Evolutionary conservation across 208 protist species (phyloP).

Genomic region (Endotrypanum monterogeii): DNA sequence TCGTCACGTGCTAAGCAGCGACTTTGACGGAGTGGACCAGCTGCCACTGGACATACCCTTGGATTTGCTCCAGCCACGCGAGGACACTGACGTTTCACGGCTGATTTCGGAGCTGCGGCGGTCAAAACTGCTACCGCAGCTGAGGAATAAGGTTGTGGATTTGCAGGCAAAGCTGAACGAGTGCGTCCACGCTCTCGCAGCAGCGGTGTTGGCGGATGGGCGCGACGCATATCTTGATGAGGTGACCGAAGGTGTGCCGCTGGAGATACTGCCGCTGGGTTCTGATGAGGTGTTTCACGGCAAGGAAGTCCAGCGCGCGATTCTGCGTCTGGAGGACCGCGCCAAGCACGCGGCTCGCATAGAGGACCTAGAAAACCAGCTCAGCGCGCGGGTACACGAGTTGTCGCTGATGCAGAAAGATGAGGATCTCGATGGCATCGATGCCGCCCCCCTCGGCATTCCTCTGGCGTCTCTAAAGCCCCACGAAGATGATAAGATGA

Average conservation of each 20-base stretch:
- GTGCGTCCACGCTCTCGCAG: slow-evolving; percentile 44
- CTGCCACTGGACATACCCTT: slow-evolving; percentile 67
- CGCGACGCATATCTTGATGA: slow-evolving; percentile 58
- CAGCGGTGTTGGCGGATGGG: slow-evolving; percentile 48
- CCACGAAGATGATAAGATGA: slow-evolving; percentile 61
- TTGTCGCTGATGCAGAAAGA: slow-evolving; percentile 58
- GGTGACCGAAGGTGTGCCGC: slow-evolving; percentile 57
- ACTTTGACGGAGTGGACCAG: slow-evolving; percentile 61
- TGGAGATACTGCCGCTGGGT: slow-evolving; percentile 51
- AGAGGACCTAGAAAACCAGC: slow-evolving; percentile 43
- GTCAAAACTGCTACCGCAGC: slow-evolving; percentile 21
- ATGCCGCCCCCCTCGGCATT: slow-evolving; percentile 49
- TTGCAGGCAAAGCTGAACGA: slow-evolving; percentile 50
- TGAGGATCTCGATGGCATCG: slow-evolving; percentile 63
- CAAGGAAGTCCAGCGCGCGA: slow-evolving; percentile 53
- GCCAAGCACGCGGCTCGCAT: slow-evolving; percentile 40
- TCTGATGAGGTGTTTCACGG: slow-evolving; percentile 56
- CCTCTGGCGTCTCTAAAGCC: slow-evolving; percentile 61
- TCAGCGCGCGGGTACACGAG: slow-evolving; percentile 64
- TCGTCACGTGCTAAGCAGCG: slow-evolving; percentile 36
- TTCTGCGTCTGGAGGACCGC: slow-evolving; percentile 50
- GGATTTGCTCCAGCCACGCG: slow-evolving; percentile 53
- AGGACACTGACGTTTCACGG: slow-evolving; percentile 42
- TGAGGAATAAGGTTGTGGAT: slow-evolving; percentile 37
- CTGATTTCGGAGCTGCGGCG: slow-evolving; percentile 57